phyloP scores from a whole-genome alignment of 2,329 filamentous ascomycete species.

The Colletotrichum acutatum region DNA sequence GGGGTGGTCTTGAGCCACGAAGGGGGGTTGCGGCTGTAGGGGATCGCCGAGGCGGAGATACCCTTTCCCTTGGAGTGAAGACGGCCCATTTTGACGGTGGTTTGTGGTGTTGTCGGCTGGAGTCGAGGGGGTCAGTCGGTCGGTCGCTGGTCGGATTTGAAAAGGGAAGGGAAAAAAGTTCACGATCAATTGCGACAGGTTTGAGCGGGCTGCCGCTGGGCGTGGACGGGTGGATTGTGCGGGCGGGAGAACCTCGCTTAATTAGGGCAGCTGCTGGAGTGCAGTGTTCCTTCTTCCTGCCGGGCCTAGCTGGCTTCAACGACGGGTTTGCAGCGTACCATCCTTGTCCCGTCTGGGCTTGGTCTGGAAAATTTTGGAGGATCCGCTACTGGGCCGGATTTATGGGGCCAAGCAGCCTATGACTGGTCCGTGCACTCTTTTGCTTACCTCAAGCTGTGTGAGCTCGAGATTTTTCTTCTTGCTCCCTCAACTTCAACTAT shows the following conservation, averaged over 20 bases:
- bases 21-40: conserved; percentile 93
- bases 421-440: conserved; percentile 19
- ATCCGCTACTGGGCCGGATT: not conserved
- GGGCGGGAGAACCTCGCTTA: conserved; percentile 57
- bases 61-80: conserved; percentile 99
- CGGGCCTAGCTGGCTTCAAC: not conserved
- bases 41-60: conserved; percentile 94
- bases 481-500: conserved; percentile 9
- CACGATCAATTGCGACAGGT: conserved; percentile 26
- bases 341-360: not conserved
- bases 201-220: conserved; percentile 25
- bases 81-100: conserved; percentile 82
- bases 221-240: conserved; percentile 50
- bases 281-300: not conserved
- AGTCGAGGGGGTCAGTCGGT: conserved; percentile 31
- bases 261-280: conserved; percentile 51
- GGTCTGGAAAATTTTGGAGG: conserved; percentile 22
- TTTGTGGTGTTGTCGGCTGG: conserved; percentile 38
- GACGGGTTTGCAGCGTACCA: not conserved
- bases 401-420: not conserved
- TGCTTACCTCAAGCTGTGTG: conserved; percentile 31
- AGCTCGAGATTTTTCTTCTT: conserved; percentile 28
- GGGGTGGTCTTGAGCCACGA: conserved; percentile 99
- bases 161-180: conserved; percentile 33
- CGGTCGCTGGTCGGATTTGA: conserved; percentile 34